These are phyloP conservation scores for Ochetophila trinervis DNA, from an alignment of 306 rosid species.

Conservation along the genomic window DNA sequence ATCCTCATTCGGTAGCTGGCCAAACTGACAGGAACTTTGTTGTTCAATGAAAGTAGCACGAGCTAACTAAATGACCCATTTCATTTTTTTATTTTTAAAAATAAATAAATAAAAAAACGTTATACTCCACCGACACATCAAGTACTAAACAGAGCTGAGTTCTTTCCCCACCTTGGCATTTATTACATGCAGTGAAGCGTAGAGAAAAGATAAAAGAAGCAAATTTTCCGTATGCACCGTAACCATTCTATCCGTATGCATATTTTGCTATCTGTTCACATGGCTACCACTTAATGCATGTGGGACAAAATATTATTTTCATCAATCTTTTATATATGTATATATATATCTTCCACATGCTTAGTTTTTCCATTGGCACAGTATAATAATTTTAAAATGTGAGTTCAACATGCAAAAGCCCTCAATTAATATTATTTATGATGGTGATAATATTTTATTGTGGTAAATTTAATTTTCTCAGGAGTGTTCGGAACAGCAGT, in stretches of 20 bases:
- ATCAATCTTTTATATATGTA: no score
- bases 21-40: constrained; percentile 33
- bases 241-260: constrained; percentile 35
- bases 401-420: no score
- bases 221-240: constrained; percentile 66
- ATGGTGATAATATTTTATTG: no score
- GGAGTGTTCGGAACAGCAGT: constrained; percentile 66
- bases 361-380: not conserved
- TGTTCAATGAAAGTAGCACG: constrained; percentile 37
- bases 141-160: constrained; percentile 24
- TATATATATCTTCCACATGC: not conserved
- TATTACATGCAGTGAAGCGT: constrained; percentile 3
- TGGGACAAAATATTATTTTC: constrained; percentile 2
- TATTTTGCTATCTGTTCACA: constrained; percentile 26
- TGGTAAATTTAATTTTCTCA: constrained; percentile 18
- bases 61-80: constrained; percentile 42
- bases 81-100: constrained; percentile 22
- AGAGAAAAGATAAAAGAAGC: not conserved
- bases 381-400: not conserved
- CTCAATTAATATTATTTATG: not conserved
- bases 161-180: constrained; percentile 10
- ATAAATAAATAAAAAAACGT: not conserved
- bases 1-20: constrained; percentile 25
- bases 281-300: not conserved
- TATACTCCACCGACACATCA: constrained; percentile 66